Percentiles rank a stretch among this genome's conserved stretches.
Evolutionary conservation across 1,284 basidiomycete genomes (phyloP).

Genomic region (Leccinum solheimii): DNA sequence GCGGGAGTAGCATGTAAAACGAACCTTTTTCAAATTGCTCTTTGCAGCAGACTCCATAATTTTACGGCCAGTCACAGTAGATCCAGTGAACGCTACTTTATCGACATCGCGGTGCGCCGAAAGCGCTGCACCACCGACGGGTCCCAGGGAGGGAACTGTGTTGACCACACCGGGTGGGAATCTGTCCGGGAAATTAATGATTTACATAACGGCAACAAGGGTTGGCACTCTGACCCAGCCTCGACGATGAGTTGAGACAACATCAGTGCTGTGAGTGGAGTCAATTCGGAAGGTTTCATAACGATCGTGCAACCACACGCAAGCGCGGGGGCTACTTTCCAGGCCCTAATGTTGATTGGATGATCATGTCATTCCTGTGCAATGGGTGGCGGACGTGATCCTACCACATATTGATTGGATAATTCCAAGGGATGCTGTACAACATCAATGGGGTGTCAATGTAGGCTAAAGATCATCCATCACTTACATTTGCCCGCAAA

Average conservation of each 20-base stretch:
- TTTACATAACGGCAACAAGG: slow-evolving; percentile 16
- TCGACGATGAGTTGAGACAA: slow-evolving; percentile 77
- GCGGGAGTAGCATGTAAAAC: slow-evolving; percentile 27
- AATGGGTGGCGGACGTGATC: slow-evolving; percentile 6
- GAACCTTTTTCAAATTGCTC: slow-evolving; percentile 86
- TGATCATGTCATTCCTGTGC: slow-evolving; percentile 11
- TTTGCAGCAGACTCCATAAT: slow-evolving; percentile 93
- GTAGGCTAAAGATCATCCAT: slow-evolving; percentile 10
- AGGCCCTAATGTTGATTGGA: slow-evolving; percentile 55
- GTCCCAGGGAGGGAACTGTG: slow-evolving; percentile 80
- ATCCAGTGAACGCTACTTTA: slow-evolving; percentile 84
- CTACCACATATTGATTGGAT: slow-evolving; percentile 89
- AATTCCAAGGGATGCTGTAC: slow-evolving; percentile 85
- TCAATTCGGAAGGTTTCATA: slow-evolving; percentile 92
- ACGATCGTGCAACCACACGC: slow-evolving; percentile 87
- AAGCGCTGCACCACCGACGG: slow-evolving; percentile 83
- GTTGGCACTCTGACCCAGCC: slow-evolving; percentile 58
- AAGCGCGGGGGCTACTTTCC: slow-evolving; percentile 90
- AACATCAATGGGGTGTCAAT: slow-evolving; percentile 9
- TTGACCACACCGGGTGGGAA: slow-evolving; percentile 95
- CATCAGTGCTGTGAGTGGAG: slow-evolving; percentile 85
- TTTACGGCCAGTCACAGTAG: slow-evolving; percentile 86
- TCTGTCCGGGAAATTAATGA: slow-evolving; percentile 41
- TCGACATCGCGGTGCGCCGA: slow-evolving; percentile 77
- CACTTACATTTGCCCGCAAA: slow-evolving; percentile 84